Base-by-base conservation (phyloP, 169 alveolate species). In the Eimeria nieschulzi region DNA sequence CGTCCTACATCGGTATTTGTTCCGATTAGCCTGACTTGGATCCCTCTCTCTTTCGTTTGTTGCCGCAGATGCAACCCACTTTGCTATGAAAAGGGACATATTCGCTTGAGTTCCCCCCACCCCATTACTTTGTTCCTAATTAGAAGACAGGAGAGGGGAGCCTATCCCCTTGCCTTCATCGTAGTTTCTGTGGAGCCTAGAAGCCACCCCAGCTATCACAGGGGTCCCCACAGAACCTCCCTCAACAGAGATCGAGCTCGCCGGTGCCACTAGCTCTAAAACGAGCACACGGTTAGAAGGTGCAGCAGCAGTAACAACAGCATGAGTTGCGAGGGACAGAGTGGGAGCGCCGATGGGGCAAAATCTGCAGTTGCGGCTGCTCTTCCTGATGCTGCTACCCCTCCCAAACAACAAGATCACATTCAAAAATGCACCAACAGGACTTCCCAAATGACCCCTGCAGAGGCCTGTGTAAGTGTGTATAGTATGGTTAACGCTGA, bases 401-500 rank as follows among this genome's bases (percentile, higher is more conserved):
- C 56, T 26, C 25, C 23, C 53, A 21, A 7, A 26, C 54, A 55
- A 51, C 86, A 21, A 8, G 46, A 19, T 13, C 39, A 33, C n/a
- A 19, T 10, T 19, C 72, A 55, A 8, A 10, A 59, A 68, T 53
- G 86, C 71, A 55, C 56, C 53, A 78, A 53, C 23, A 53, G 23
- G 54, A 54, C 15, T 33, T 54, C 53, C 12, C 86, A 25, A n/a
- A 78, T 78, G 86, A 78, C 56, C 72, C 72, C 86, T 55, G 25
- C 72, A 23, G 25, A 78, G 86, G 86, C 86, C 56, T 78, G 86
- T 55, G 86, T 78, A 78, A 26, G 86, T 53, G 72, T 21, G 13
- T 5, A 12, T 59, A 59, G 68, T 15, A 15, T 0, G n/a, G n/a
- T 15, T 12, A 59, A 19, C 9, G 68, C 68, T 59, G 68, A 59